Base-by-base conservation (phyloP, 1,284 basidiomycete genomes). In the Sanghuangporus sanghuang region DNA sequence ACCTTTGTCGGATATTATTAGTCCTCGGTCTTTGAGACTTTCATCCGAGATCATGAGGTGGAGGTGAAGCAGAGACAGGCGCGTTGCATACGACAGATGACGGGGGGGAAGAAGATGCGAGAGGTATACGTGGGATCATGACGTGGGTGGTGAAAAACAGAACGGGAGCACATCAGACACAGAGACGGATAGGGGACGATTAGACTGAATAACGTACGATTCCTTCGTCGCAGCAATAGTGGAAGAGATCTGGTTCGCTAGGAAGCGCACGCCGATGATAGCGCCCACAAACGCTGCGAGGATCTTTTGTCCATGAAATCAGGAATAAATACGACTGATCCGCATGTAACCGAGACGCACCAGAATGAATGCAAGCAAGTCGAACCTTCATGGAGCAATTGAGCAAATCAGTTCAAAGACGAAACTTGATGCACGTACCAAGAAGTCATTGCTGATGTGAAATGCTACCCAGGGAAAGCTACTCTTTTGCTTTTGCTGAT, bases 1-100 rank as follows among this genome's bases (percentile, higher is more conserved):
- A 2, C 88, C 88, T 6, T 76, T 74, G 18, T 78, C 72, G 0
- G 86, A 84, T 50, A 89, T 71, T 39, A 81, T 72, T 54, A 84
- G 74, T 3, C 87, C 87, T 65, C 76, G 78, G n/a, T 74, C 73
- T 71, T 85, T 82, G 48, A 89, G 73, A 52, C 86, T 88, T 59
- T 49, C 35, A 27, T 52, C 6, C 44, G 12, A 36, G 18, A 38
- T 18, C 32, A 52, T 16, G 58, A n/a, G n/a, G 27, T 36, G 53
- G 9, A 8, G 3, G n/a, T 23, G 2, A 23, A 16, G 23, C 23
- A 23, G 23, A 23, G 23, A 23, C 23, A 23, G 3, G 11, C 16
- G 23, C 21, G 23, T 49, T 21, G 9, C 27, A 21, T 2, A 49
- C 21, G 48, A 21, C 4, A 9, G 9, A 9, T 14, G 9, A 49